These are phyloP conservation scores for Flaveria trinervia DNA, from an alignment of 129 eudicot species.

Conservation along the genomic window DNA sequence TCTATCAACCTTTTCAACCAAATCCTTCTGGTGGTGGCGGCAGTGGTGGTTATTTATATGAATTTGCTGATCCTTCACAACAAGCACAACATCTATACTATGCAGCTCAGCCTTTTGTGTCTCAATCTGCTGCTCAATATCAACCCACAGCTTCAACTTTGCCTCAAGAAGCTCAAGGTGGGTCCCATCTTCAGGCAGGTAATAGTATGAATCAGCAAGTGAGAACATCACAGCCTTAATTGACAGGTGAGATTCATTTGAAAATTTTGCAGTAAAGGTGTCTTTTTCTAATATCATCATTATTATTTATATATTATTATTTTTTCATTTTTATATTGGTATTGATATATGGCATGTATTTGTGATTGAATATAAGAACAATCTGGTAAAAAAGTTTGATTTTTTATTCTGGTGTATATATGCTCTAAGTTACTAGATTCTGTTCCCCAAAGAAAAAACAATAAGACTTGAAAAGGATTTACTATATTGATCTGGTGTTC, in stretches of 20 bases:
- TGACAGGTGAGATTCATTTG: slow-evolving; percentile 31
- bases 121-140: slow-evolving; percentile 73
- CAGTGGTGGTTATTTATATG: slow-evolving; percentile 54
- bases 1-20: slow-evolving; percentile 62
- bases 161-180: slow-evolving; percentile 43
- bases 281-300: slow-evolving; percentile 16
- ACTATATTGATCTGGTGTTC: no score
- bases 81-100: slow-evolving; percentile 61
- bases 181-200: slow-evolving; percentile 53
- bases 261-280: slow-evolving; percentile 64
- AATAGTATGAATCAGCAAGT: slow-evolving; percentile 50
- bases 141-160: slow-evolving; percentile 53
- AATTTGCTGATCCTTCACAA: slow-evolving; percentile 54
- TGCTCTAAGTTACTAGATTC: slow-evolving; percentile 11
- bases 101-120: slow-evolving; percentile 52
- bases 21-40: slow-evolving; percentile 41
- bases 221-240: slow-evolving; percentile 48
- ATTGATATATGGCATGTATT: slow-evolving; percentile 35
- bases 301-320: slow-evolving; percentile 20
- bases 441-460: neutral
- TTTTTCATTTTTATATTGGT: neutral
- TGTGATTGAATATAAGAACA: slow-evolving; percentile 26
- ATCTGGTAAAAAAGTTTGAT: neutral
- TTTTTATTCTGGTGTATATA: slow-evolving; percentile 27
- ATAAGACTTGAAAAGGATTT: no score